A percentile compares a stretch with the other conserved stretches of the same genome.
These are phyloP conservation scores for Syzygium aromaticum DNA, from an alignment of 345 rosid species.

Conservation along the genomic window DNA sequence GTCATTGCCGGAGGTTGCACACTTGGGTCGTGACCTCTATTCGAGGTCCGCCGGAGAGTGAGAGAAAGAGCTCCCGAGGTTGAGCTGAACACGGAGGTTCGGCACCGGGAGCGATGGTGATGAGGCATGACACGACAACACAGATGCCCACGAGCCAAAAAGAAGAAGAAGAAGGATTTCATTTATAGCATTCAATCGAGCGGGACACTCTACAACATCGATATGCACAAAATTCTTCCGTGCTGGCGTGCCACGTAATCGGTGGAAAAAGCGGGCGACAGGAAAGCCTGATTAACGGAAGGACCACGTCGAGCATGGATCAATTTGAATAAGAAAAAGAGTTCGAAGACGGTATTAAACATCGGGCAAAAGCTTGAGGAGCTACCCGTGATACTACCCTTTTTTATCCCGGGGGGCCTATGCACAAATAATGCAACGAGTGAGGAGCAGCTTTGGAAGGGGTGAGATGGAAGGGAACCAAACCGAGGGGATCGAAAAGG, in stretches of 20 bases:
- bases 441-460: not conserved
- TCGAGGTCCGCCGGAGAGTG: not conserved
- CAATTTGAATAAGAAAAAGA: not conserved
- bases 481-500: not conserved
- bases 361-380: not conserved
- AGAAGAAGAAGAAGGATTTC: not conserved
- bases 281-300: not conserved
- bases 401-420: not conserved
- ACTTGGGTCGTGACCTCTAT: not conserved
- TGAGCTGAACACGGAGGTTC: not conserved
- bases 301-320: not conserved
- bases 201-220: not conserved
- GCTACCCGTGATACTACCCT: not conserved
- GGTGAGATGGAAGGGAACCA: not conserved
- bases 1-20: not conserved
- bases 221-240: not conserved
- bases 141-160: too few species aligned
- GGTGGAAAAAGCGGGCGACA: not conserved
- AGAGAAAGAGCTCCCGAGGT: not conserved
- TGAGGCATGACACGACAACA: fast-evolving
- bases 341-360: not conserved
- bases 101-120: not conserved
- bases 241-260: not conserved
- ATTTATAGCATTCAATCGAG: not conserved
- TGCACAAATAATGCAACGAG: not conserved